Evolutionary conservation across 75 land plant species (phyloP), one percentile per base, ranked within the genome.

Genomic region (Pinus albicaulis): DNA sequence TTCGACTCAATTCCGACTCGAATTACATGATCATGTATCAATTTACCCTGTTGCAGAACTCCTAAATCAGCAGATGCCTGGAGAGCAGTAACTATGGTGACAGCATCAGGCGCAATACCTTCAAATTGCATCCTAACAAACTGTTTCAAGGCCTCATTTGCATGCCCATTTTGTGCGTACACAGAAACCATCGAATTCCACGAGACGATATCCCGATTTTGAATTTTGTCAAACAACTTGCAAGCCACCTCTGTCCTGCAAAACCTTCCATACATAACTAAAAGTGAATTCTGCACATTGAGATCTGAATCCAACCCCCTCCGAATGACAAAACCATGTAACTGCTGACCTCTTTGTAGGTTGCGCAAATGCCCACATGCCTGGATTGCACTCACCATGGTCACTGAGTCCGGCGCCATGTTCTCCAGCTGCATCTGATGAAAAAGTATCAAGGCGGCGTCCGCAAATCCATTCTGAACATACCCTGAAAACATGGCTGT

Each of bases 61-160:
- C 26, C 59, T 65, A 74, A 71, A n/a, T 48, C 48, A 58, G 75
- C 72, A 38, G 78, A 80, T 55, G 82, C 82, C 2, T 76, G 78
- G 7, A 80, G 65, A 23, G 69, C 57, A 28, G 57, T 60, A 11
- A 56, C 34, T 20, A 34, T 26, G 10, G 71, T 76, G 72, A 64
- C 57, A 15, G 20, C 19, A 76, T 76, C 80, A 55, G 59, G 25
- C 12, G 36, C 34, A n/a, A 76, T 61, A 31, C 24, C 66, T 44
- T 63, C 59, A 16, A 23, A 23, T 53, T 62, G 72, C 80, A 80
- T 80, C 41, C 24, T 19, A 34, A 22, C 5, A 17, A 63, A 56
- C 31, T 69, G 17, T 22, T 76, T 12, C 53, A 76, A 53, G n/a
- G 79, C 79, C 23, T 62, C 36, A 38, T 31, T 56, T 13, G 23